A percentile compares a stretch with the other conserved stretches of the same genome.
These are phyloP conservation scores for Podaxis carcinomalis DNA, from an alignment of 768 basidiomycete genomes.

Conservation along the genomic window DNA sequence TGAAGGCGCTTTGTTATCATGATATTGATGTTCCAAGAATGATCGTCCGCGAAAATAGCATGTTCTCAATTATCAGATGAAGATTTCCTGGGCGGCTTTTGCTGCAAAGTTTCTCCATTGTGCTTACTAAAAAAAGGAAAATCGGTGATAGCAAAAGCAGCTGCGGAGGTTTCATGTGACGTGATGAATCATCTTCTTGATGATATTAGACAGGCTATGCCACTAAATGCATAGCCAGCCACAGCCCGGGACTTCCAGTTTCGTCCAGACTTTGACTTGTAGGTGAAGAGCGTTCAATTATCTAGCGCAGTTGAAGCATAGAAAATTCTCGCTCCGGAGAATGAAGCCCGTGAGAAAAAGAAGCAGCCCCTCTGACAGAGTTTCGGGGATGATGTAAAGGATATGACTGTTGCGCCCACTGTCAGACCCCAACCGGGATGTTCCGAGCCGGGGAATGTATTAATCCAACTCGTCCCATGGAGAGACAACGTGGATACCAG, in stretches of 20 bases:
- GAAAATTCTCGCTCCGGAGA: background rate
- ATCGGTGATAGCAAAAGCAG: background rate
- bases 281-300: background rate
- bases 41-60: background rate
- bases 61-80: background rate
- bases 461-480: background rate
- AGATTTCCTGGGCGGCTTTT: background rate
- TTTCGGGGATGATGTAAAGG: constrained; percentile 1
- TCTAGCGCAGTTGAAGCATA: background rate
- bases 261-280: background rate
- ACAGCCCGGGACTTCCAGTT: background rate
- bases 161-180: background rate
- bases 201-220: background rate
- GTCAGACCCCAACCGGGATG: constrained; percentile 2
- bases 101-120: background rate
- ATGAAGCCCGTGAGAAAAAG: background rate
- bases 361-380: background rate
- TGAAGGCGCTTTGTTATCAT: background rate
- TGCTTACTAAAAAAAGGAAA: constrained; percentile 1
- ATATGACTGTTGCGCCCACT: background rate
- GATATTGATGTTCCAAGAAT: background rate
- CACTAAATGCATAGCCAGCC: background rate
- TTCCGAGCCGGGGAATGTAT: constrained; percentile 9
- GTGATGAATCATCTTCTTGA: background rate
- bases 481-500: background rate